Evolutionary conservation across 306 rosid genomes (phyloP).

Genomic region (Inga laurina): DNA sequence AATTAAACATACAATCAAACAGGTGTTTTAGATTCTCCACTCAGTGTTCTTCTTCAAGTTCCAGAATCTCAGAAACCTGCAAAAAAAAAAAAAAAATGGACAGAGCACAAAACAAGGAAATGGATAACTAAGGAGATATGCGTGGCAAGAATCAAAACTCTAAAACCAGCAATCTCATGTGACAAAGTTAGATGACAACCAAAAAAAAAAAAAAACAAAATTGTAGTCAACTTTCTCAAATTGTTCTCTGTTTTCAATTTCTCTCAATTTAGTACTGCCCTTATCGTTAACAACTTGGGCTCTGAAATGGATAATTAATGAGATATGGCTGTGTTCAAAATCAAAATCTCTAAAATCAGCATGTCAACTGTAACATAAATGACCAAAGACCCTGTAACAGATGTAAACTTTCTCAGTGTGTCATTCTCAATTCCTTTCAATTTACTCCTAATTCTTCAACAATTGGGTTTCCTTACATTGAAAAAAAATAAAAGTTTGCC

Average conservation of each 20-base stretch:
- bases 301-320: neutral
- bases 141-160: neutral
- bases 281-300: neutral
- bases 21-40: constrained; percentile 41
- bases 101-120: neutral
- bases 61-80: constrained; percentile 76
- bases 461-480: neutral
- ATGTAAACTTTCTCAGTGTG: neutral
- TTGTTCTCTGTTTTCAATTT: neutral
- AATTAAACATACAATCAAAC: constrained; percentile 34
- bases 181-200: neutral
- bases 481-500: neutral
- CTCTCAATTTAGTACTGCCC: neutral
- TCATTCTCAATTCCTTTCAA: neutral
- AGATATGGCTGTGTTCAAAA: neutral
- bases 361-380: neutral
- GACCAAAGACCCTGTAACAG: neutral
- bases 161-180: neutral
- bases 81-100: constrained; percentile 26
- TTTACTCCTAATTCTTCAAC: neutral
- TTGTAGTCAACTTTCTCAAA: neutral
- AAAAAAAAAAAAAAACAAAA: neutral
- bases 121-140: neutral
- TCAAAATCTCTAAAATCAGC: neutral
- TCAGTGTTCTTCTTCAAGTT: constrained; percentile 76